Evolutionary conservation across 495 filamentous ascomycete species (phyloP), one percentile per base, ranked within the genome.

Genomic region (Hyaloscypha bicolor): DNA sequence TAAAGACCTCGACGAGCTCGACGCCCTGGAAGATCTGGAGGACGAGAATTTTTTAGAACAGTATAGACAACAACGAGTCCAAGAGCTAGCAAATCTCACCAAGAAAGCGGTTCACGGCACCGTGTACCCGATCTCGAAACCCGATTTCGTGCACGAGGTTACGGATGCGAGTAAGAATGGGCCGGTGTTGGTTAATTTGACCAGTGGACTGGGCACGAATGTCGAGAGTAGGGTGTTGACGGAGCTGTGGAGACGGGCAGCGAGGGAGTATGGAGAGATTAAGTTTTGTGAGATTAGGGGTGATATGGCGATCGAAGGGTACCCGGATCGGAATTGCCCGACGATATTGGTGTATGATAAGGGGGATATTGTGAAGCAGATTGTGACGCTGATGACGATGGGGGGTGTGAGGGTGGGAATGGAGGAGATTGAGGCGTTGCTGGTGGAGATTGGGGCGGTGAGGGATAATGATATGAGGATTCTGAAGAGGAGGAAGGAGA

Each of bases 271-370:
- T 73, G 92, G 92, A 33, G 93, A 99, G 65, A 78, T 98, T 74
- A 99, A 99, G 79, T 99, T 99, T 80, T 97, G 94, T 76, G 93
- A 99, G 78, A 98, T 99, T 55, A 84, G 88, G 70, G 95, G 87
- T 3, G 89, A 93, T 73, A 88, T 96, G 85, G 97, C 95, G 65
- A 97, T 99, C 72, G 95, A 98, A 79, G 90, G 90, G 25, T 99
- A 98, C 76, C 95, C 95, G 19, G 96, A 98, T 74, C 84, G 84
- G 61, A 98, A 97, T 73, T 96, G 93, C 58, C 95, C 95, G 9
- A 99, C 95, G 8, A 94, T 99, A 35, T 78, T 99, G 64, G 86
- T 96, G 0, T 99, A 98, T 74, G 88, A 88, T 73, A 91, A 97
- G 69, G 93, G 92, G 22, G 93, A 98, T 78, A 96, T 99, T 62